Conservation (phyloP, 495 filamentous ascomycete species). For the Podospora sp. region DNA sequence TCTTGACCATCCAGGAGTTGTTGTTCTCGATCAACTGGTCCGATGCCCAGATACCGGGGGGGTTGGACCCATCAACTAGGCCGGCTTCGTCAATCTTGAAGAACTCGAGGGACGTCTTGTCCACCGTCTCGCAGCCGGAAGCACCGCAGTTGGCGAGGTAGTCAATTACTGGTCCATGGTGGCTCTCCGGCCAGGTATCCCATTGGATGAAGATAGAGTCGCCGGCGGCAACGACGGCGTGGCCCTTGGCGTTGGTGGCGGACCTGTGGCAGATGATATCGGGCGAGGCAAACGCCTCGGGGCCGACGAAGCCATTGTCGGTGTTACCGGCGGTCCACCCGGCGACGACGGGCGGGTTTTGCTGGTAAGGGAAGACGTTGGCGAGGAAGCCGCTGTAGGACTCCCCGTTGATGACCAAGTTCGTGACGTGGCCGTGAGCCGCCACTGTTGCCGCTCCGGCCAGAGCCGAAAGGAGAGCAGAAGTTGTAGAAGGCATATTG, state of each 20-base stretch:
- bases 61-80: constrained; percentile 51
- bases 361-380: constrained; percentile 40
- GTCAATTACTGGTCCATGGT: constrained; percentile 67
- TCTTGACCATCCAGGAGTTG: constrained; percentile 69
- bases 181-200: constrained; percentile 51
- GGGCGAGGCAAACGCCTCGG: constrained; percentile 38
- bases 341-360: constrained; percentile 52
- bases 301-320: constrained; percentile 63
- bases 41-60: constrained; percentile 53
- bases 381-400: constrained; percentile 48
- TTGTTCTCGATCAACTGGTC: constrained; percentile 64
- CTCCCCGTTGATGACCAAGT: constrained; percentile 61
- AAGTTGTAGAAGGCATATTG: constrained; percentile 36
- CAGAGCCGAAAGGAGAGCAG: constrained; percentile 44
- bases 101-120: constrained; percentile 68
- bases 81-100: constrained; percentile 75
- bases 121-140: constrained; percentile 65
- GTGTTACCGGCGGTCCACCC: constrained; percentile 59
- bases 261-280: constrained; percentile 58
- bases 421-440: constrained; percentile 63
- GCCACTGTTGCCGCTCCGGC: constrained; percentile 56
- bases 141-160: constrained; percentile 71
- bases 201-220: constrained; percentile 50
- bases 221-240: constrained; percentile 48
- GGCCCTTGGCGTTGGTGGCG: constrained; percentile 43